Conservation (phyloP, 192 early-diverging fungal genomes). For the Backusella luteola region DNA sequence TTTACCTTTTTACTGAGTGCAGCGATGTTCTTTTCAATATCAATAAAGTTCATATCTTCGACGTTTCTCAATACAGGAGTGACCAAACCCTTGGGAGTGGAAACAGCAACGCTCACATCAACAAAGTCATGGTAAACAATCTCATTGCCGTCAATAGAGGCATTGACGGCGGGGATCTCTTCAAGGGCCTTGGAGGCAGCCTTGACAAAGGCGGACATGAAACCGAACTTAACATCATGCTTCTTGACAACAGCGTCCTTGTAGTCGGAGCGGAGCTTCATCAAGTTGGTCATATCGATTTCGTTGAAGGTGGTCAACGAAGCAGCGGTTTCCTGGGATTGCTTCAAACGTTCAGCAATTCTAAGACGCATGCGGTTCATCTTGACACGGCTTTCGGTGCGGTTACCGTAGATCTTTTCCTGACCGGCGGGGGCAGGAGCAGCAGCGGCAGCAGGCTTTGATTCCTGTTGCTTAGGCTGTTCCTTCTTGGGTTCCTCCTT, state of each 20-base stretch:
- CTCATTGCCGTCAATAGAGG: slow-evolving; percentile 89
- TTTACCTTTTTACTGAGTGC: slow-evolving; percentile 79
- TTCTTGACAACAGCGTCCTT: slow-evolving; percentile 94
- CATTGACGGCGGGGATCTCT: slow-evolving; percentile 93
- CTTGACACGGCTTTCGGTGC: slow-evolving; percentile 63
- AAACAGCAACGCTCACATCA: slow-evolving; percentile 95
- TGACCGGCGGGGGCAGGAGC: background rate
- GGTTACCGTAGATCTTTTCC: slow-evolving; percentile 28
- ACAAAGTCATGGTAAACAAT: slow-evolving; percentile 94
- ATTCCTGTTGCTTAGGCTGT: slow-evolving; percentile 36
- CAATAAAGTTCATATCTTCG: slow-evolving; percentile 82
- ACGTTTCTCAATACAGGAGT: slow-evolving; percentile 95
- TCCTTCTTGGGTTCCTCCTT: slow-evolving; percentile 40
- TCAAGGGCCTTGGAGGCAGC: slow-evolving; percentile 83
- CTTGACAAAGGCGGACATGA: slow-evolving; percentile 98
- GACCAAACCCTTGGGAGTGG: slow-evolving; percentile 98
- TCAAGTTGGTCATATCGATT: slow-evolving; percentile 96
- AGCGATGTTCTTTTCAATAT: slow-evolving; percentile 90
- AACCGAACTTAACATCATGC: slow-evolving; percentile 95
- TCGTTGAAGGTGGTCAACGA: slow-evolving; percentile 99
- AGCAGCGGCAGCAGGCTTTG: slow-evolving; percentile 39
- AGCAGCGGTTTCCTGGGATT: slow-evolving; percentile 95
- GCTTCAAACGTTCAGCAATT: slow-evolving; percentile 94
- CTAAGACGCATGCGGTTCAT: slow-evolving; percentile 98
- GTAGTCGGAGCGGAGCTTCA: slow-evolving; percentile 89